These are phyloP conservation scores for Helenozyma rhizophorensis DNA, from an alignment of 805 yeast genomes.

Conservation along the genomic window DNA sequence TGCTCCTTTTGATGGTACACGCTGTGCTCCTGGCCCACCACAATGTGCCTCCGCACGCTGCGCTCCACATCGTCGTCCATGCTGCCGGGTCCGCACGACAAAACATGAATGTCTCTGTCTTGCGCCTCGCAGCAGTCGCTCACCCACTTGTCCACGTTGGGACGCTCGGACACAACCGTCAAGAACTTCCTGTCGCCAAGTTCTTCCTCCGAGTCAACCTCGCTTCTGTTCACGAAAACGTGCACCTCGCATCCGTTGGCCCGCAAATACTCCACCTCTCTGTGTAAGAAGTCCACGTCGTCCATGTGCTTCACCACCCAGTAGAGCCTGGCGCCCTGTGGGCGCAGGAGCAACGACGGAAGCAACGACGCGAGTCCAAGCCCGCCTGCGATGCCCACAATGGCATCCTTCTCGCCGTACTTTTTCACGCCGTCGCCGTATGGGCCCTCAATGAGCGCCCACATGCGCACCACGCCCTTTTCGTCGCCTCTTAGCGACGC, in stretches of 20 bases:
- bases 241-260: constrained; percentile 10
- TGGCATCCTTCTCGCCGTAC: constrained; percentile 6
- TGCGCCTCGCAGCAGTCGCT: constrained; percentile 3
- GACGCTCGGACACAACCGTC: constrained; percentile 7
- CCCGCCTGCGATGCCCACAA: constrained; percentile 16
- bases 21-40: constrained; percentile 7
- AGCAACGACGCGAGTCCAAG: constrained; percentile 14
- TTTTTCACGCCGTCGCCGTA: constrained; percentile 12
- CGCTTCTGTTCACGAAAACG: constrained; percentile 10
- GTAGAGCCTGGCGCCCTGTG: constrained; percentile 7
- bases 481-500: constrained; percentile 11
- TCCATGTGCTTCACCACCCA: constrained; percentile 13
- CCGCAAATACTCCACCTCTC: constrained; percentile 10
- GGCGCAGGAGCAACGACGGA: constrained; percentile 8
- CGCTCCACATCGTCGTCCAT: constrained; percentile 12
- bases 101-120: constrained; percentile 6
- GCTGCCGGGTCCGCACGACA: constrained; percentile 12
- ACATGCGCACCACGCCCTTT: constrained; percentile 10
- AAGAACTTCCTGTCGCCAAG: constrained; percentile 7
- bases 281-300: constrained; percentile 8
- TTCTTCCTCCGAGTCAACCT: constrained; percentile 6
- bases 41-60: constrained; percentile 6
- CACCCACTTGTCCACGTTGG: constrained; percentile 10
- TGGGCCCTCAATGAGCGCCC: constrained; percentile 18
- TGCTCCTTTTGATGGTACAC: constrained; percentile 9